phyloP scores from a whole-genome alignment of 345 rosid species.

The Arabis alpina region DNA sequence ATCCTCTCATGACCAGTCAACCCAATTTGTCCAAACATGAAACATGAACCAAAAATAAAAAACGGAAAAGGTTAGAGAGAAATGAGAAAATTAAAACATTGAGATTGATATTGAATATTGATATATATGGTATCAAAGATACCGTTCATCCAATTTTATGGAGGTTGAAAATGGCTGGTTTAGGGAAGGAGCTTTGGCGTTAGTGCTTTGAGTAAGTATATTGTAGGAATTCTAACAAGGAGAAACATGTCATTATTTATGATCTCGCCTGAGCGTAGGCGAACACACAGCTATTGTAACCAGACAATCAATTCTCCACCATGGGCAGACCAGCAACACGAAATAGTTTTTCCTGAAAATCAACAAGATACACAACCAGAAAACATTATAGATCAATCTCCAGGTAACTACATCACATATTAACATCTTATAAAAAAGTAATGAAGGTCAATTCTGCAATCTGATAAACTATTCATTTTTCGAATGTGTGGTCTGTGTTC shows the following conservation, averaged over 20 bases:
- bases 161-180: constrained; percentile 73
- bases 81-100: neutral
- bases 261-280: constrained; percentile 91
- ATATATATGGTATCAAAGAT: neutral
- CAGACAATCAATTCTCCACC: constrained; percentile 97
- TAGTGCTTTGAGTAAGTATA: no score
- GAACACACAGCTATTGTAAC: constrained; percentile 92
- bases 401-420: constrained; percentile 19
- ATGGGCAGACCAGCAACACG: constrained; percentile 80
- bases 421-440: neutral
- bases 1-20: constrained; percentile 52
- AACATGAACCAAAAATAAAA: constrained; percentile 26
- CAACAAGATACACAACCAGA: constrained; percentile 29
- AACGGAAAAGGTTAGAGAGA: constrained; percentile 12
- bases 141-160: constrained; percentile 84
- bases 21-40: constrained; percentile 24
- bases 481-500: neutral
- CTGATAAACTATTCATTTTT: no score
- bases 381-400: constrained; percentile 1
- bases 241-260: constrained; percentile 11
- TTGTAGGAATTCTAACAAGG: constrained; percentile 15
- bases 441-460: neutral
- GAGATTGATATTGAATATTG: no score
- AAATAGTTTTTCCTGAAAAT: constrained; percentile 73
- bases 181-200: no score